Conservation (phyloP, 2,329 filamentous ascomycete genomes). For the Aspergillus bombycis region DNA sequence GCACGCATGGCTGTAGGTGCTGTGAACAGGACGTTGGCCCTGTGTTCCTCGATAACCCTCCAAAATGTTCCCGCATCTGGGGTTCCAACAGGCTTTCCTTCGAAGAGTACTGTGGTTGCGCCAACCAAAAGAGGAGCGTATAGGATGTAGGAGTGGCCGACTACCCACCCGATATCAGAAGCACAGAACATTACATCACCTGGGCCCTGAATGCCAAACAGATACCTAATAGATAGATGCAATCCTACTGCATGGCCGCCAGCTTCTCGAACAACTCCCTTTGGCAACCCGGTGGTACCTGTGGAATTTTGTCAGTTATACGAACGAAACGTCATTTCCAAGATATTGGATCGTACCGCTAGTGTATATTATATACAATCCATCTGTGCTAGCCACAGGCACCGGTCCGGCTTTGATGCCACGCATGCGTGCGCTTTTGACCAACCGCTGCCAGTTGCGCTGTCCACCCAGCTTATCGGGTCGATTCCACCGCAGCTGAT, state of each 20-base stretch:
- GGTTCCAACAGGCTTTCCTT: conserved; percentile 91
- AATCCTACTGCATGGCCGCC: conserved; percentile 87
- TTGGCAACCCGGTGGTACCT: conserved; percentile 79
- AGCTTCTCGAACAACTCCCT: conserved; percentile 80
- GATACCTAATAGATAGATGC: conserved; percentile 77
- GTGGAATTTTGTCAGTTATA: not conserved
- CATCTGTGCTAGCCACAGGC: conserved; percentile 75
- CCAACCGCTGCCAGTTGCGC: conserved; percentile 76
- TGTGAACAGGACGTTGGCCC: conserved; percentile 81
- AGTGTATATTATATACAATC: conserved; percentile 89
- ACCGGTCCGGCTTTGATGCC: conserved; percentile 73
- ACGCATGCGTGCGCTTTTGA: conserved; percentile 69
- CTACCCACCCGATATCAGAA: conserved; percentile 91
- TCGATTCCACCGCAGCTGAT: conserved; percentile 73
- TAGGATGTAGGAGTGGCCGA: conserved; percentile 83
- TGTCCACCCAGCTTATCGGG: conserved; percentile 70
- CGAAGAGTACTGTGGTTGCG: conserved; percentile 83
- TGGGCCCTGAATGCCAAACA: conserved; percentile 80
- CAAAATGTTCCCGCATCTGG: conserved; percentile 87
- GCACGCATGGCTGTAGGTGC: conserved; percentile 86
- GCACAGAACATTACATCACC: conserved; percentile 81
- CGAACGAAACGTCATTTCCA: conserved; percentile 14
- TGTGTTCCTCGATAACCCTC: conserved; percentile 82
- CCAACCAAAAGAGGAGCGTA: conserved; percentile 86
- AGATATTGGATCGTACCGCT: conserved; percentile 51